Conservation (phyloP, 148 eudicot species). For the Rhododendron williamsianum region DNA sequence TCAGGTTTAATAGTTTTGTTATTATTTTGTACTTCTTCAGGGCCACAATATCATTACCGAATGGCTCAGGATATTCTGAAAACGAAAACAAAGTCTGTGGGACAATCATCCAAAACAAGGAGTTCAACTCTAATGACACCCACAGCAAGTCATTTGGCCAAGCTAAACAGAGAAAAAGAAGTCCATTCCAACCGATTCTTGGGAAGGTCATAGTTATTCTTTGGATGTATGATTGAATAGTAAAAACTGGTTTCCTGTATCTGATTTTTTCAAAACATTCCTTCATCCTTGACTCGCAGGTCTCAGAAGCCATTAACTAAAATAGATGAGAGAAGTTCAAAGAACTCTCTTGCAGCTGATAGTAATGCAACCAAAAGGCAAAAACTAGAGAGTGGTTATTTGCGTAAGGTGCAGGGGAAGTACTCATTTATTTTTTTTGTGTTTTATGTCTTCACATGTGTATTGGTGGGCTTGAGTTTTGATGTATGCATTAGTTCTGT, state of each 20-base stretch:
- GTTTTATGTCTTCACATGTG: not conserved
- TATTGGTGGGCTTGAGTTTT: not conserved
- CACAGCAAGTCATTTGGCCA: constrained; percentile 87
- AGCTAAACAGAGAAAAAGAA: constrained; percentile 33
- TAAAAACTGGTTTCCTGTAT: not conserved
- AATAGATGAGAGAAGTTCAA: constrained; percentile 23
- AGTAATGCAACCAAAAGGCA: constrained; percentile 63
- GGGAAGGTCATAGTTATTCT: constrained; percentile 25
- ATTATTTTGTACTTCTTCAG: constrained; percentile 11
- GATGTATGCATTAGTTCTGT: not conserved
- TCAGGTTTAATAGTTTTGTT: not conserved
- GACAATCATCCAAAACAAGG: constrained; percentile 29
- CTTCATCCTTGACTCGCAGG: constrained; percentile 25
- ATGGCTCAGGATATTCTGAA: constrained; percentile 20
- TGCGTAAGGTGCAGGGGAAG: constrained; percentile 47
- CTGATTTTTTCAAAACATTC: not conserved
- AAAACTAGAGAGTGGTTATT: constrained; percentile 64
- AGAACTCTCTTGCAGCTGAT: constrained; percentile 28
- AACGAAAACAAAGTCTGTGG: constrained; percentile 26
- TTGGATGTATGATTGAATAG: not conserved
- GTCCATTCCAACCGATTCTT: constrained; percentile 15
- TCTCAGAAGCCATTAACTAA: constrained; percentile 25
- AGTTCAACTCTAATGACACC: constrained; percentile 65
- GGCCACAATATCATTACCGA: constrained; percentile 1
- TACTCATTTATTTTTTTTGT: not conserved